Conservation (phyloP, 2,329 filamentous ascomycete genomes). For the Ceratocystis eucalypticola region DNA sequence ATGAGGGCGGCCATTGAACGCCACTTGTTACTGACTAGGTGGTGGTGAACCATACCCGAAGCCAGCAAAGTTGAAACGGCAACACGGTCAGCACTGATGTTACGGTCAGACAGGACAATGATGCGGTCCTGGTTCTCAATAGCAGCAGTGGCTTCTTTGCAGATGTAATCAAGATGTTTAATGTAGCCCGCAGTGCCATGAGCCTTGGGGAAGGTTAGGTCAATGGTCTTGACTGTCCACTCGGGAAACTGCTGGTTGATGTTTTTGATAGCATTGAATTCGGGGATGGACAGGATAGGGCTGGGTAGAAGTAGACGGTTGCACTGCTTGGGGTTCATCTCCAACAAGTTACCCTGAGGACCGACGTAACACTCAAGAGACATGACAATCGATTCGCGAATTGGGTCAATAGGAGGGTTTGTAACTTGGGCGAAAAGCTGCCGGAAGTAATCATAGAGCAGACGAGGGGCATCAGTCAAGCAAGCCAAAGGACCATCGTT, state of each 20-base stretch:
- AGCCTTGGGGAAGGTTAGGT: slow-evolving; percentile 82
- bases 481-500: slow-evolving; percentile 91
- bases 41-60: slow-evolving; percentile 88
- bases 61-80: slow-evolving; percentile 76
- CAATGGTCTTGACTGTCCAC: slow-evolving; percentile 83
- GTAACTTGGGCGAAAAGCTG: slow-evolving; percentile 97
- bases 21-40: slow-evolving; percentile 92
- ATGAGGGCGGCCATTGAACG: slow-evolving; percentile 75
- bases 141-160: slow-evolving; percentile 67
- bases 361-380: slow-evolving; percentile 93
- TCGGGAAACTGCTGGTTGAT: slow-evolving; percentile 57
- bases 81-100: slow-evolving; percentile 68
- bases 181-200: slow-evolving; percentile 75
- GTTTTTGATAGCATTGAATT: slow-evolving; percentile 78
- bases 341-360: slow-evolving; percentile 84
- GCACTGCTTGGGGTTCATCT: slow-evolving; percentile 86
- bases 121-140: slow-evolving; percentile 75
- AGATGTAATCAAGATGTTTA: slow-evolving; percentile 76
- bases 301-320: slow-evolving; percentile 74
- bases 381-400: slow-evolving; percentile 96
- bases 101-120: slow-evolving; percentile 79
- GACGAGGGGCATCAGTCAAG: slow-evolving; percentile 73
- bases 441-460: slow-evolving; percentile 93
- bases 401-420: slow-evolving; percentile 93
- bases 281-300: slow-evolving; percentile 74